Percentiles rank a stretch among this genome's conserved stretches.
These are phyloP conservation scores for Leucoagaricus sp. DNA, from an alignment of 1,284 basidiomycete genomes.

Conservation along the genomic window DNA sequence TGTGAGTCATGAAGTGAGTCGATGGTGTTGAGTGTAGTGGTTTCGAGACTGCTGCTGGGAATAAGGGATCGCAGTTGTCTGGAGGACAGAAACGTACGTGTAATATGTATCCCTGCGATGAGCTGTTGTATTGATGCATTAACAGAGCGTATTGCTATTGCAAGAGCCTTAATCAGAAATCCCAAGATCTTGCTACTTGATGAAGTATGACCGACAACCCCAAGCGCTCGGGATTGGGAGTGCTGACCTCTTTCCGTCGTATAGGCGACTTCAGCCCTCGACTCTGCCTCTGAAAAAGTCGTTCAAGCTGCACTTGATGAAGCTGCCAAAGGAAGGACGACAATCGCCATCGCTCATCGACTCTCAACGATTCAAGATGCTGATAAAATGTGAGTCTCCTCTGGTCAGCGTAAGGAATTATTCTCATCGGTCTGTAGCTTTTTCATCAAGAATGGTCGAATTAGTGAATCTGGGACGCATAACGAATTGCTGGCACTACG, in stretches of 20 bases:
- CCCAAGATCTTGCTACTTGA: slow-evolving; percentile 88
- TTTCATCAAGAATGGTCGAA: slow-evolving; percentile 84
- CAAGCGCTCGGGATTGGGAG: not conserved
- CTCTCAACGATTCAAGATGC: slow-evolving; percentile 91
- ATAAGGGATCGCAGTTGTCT: slow-evolving; percentile 88
- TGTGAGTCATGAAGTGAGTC: not conserved
- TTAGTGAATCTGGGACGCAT: slow-evolving; percentile 85
- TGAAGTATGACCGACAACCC: slow-evolving; percentile 40
- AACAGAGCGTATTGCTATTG: slow-evolving; percentile 90
- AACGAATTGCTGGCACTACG: slow-evolving; percentile 69
- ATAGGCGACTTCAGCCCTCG: slow-evolving; percentile 84
- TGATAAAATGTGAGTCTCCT: slow-evolving; percentile 72
- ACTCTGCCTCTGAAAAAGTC: slow-evolving; percentile 88
- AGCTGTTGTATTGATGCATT: not conserved
- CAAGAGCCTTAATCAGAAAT: slow-evolving; percentile 87
- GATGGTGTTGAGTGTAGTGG: slow-evolving; percentile 42
- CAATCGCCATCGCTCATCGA: slow-evolving; percentile 89
- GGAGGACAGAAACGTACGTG: slow-evolving; percentile 85
- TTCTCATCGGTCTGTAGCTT: slow-evolving; percentile 46
- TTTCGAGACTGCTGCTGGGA: slow-evolving; percentile 88
- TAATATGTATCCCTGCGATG: not conserved
- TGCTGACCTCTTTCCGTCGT: not conserved
- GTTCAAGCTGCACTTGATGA: slow-evolving; percentile 93
- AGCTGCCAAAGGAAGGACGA: slow-evolving; percentile 84
- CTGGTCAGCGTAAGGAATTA: not conserved